These are phyloP conservation scores for Coriaria nepalensis DNA, from an alignment of 306 rosid genomes.

Conservation along the genomic window DNA sequence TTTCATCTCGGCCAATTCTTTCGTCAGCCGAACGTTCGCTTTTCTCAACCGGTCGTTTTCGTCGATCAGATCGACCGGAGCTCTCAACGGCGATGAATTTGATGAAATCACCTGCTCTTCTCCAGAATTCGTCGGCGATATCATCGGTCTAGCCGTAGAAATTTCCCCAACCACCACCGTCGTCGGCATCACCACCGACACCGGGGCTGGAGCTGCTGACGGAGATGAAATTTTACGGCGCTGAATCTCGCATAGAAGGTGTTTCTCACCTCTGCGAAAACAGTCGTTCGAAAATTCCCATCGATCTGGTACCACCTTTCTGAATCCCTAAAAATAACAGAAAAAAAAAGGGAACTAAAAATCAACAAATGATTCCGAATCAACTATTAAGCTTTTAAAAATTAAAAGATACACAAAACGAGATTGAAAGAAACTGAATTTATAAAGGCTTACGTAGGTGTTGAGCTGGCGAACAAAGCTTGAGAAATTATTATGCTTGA, in stretches of 20 bases:
- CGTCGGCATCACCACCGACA: constrained; percentile 6
- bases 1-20: constrained; percentile 62
- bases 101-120: constrained; percentile 65
- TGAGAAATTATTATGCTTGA: constrained; percentile 89
- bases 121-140: constrained; percentile 52
- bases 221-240: constrained; percentile 46
- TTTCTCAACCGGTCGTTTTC: constrained; percentile 75
- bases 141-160: constrained; percentile 16
- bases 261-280: constrained; percentile 57
- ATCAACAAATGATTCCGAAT: too few species aligned
- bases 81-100: constrained; percentile 39
- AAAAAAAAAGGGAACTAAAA: not conserved
- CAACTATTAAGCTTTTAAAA: not conserved
- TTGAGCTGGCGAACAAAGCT: constrained; percentile 94
- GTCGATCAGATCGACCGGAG: constrained; percentile 50
- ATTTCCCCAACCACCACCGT: constrained; percentile 18
- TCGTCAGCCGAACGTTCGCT: constrained; percentile 50
- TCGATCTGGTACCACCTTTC: constrained; percentile 76
- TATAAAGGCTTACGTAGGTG: constrained; percentile 48
- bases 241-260: constrained; percentile 61
- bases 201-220: not conserved
- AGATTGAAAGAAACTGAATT: too few species aligned
- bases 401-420: not conserved
- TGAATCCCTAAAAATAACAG: constrained; percentile 44
- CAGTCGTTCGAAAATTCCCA: constrained; percentile 83